These are phyloP conservation scores for Tetratostichococcus sp. DNA, from an alignment of 139 green algal species.

Conservation along the genomic window DNA sequence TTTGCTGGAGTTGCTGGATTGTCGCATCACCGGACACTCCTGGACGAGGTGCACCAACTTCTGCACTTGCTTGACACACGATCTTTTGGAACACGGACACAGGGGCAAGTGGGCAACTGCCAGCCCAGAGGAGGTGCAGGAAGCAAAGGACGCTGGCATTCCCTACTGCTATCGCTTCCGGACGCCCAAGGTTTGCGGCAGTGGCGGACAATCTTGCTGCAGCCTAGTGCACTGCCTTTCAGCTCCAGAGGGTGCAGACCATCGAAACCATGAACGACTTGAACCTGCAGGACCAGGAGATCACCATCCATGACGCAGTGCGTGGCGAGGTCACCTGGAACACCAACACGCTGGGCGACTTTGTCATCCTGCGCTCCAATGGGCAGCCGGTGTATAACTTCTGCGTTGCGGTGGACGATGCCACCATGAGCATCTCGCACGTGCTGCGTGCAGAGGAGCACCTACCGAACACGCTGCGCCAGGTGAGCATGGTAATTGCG, in stretches of 20 bases:
- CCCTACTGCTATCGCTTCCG: constrained; percentile 93
- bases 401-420: constrained; percentile 97
- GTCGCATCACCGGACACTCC: too few species aligned
- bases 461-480: constrained; percentile 96
- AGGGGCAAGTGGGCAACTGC: constrained; percentile 89
- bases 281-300: constrained; percentile 47
- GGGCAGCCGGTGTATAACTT: constrained; percentile 99
- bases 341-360: constrained; percentile 98
- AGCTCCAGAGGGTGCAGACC: too few species aligned
- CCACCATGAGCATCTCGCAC: constrained; percentile 94
- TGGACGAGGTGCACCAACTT: too few species aligned
- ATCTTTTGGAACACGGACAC: not conserved
- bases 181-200: constrained; percentile 56
- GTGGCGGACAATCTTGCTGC: too few species aligned
- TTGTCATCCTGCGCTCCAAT: constrained; percentile 95
- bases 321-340: constrained; percentile 91
- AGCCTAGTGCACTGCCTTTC: too few species aligned
- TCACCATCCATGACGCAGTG: constrained; percentile 79
- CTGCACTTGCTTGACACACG: too few species aligned
- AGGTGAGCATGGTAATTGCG: too few species aligned
- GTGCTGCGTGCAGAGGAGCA: constrained; percentile 98
- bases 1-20: too few species aligned
- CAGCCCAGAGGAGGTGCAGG: constrained; percentile 77
- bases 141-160: constrained; percentile 64
- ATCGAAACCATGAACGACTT: too few species aligned